phyloP scores from a whole-genome alignment of 352 stramenopile species.

The Phytopythium ostracodes region DNA sequence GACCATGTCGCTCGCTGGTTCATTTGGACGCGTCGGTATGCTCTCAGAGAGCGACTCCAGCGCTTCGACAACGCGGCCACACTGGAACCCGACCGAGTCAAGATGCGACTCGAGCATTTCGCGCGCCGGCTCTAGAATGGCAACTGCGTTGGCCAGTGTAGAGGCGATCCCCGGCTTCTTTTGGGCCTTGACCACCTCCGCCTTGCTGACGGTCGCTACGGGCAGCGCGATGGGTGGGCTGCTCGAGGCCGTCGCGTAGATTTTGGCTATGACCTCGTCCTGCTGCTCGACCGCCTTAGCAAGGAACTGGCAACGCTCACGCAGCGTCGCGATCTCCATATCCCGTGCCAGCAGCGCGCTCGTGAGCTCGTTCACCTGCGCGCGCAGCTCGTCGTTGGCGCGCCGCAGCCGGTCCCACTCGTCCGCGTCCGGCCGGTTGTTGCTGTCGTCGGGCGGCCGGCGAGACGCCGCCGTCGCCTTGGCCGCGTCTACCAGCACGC shows the following conservation, averaged over 20 bases:
- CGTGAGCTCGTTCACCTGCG: constrained; percentile 57
- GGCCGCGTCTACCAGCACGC: not conserved
- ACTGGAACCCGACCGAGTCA: constrained; percentile 49
- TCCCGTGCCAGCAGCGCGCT: constrained; percentile 68
- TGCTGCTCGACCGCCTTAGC: constrained; percentile 63
- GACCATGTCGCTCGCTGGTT: constrained; percentile 18
- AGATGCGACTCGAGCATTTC: constrained; percentile 42
- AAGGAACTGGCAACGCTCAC: constrained; percentile 63
- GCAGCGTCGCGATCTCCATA: constrained; percentile 62
- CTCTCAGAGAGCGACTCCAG: constrained; percentile 33
- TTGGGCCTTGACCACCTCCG: constrained; percentile 3
- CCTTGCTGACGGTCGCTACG: constrained; percentile 6
- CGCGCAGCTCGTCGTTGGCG: constrained; percentile 46
- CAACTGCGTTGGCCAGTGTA: constrained; percentile 9
- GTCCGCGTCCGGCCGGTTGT: constrained; percentile 9
- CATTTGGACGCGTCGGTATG: constrained; percentile 14
- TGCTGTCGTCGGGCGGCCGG: constrained; percentile 1
- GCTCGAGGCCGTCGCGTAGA: constrained; percentile 42
- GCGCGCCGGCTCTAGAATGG: constrained; percentile 27
- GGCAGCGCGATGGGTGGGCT: constrained; percentile 7
- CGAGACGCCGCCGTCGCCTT: not conserved
- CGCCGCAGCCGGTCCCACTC: constrained; percentile 26
- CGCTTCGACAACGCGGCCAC: constrained; percentile 22
- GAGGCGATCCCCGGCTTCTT: constrained; percentile 5
- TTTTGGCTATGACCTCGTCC: constrained; percentile 75